A percentile compares a stretch with the other conserved stretches of the same genome.
Conservation (phyloP, 805 yeast genomes). For the Clavispora asparagi region DNA sequence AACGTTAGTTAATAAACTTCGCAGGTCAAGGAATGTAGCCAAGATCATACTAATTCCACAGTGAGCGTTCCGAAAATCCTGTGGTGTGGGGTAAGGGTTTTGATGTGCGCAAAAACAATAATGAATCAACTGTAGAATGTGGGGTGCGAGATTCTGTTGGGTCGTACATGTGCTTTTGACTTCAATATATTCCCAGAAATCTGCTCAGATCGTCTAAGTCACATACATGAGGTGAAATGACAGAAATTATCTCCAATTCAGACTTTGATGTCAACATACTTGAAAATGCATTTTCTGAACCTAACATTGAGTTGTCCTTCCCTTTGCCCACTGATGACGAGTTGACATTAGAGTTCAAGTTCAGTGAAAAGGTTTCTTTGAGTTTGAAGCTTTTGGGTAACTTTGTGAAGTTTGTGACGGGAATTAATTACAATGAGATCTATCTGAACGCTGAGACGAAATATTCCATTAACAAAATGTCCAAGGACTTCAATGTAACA, state of each 20-base stretch:
- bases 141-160: constrained; percentile 8
- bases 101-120: background rate
- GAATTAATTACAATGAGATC: constrained; percentile 23
- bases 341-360: constrained; percentile 23
- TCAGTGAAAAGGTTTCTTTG: constrained; percentile 22
- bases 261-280: constrained; percentile 36
- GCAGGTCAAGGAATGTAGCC: too few species aligned
- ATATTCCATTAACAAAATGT: constrained; percentile 29
- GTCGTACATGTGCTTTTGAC: background rate
- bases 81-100: background rate
- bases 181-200: background rate
- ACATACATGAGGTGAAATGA: background rate
- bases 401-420: constrained; percentile 27
- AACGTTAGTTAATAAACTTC: too few species aligned
- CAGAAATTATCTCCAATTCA: constrained; percentile 3
- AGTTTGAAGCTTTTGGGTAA: constrained; percentile 24
- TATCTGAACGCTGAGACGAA: constrained; percentile 31
- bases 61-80: too few species aligned
- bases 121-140: background rate
- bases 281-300: constrained; percentile 26
- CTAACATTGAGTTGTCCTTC: constrained; percentile 29
- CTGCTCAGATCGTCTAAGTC: background rate
- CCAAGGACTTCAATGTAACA: constrained; percentile 22
- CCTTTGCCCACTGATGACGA: constrained; percentile 37
- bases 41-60: too few species aligned